phyloP scores from a whole-genome alignment of 2,329 filamentous ascomycete genomes.

The Clarireedia homoeocarpa region DNA sequence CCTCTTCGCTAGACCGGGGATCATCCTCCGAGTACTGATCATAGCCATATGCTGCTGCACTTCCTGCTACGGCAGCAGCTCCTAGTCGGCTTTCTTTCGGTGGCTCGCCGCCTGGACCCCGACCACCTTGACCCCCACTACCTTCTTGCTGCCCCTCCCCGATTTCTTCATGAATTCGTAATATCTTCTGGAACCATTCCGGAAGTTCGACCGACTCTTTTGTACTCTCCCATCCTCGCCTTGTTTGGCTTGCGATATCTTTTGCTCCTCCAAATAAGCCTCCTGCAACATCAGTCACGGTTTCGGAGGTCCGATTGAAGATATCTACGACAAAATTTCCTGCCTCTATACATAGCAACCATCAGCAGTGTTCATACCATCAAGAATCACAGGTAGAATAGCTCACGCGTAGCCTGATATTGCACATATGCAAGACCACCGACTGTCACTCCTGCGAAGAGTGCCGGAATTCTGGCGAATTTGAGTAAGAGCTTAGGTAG shows the following conservation, averaged over 20 bases:
- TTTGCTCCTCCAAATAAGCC: conserved; percentile 64
- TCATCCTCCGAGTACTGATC: conserved; percentile 61
- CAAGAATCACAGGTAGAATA: not conserved
- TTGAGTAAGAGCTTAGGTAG: conserved; percentile 88
- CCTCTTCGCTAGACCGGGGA: conserved; percentile 51
- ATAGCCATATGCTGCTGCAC: conserved; percentile 72
- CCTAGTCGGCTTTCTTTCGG: conserved; percentile 53
- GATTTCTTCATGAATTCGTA: conserved; percentile 53
- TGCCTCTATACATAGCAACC: conserved; percentile 44
- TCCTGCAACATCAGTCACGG: conserved; percentile 60
- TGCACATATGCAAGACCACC: conserved; percentile 87
- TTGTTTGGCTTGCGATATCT: conserved; percentile 71
- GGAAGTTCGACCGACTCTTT: conserved; percentile 67
- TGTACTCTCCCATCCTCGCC: conserved; percentile 72
- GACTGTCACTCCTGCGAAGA: conserved; percentile 83
- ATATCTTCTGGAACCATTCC: conserved; percentile 73
- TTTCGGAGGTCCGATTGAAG: conserved; percentile 64
- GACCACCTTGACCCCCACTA: conserved; percentile 31
- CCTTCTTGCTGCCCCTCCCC: conserved; percentile 35
- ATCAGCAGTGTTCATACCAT: not conserved
- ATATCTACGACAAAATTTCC: conserved; percentile 72
- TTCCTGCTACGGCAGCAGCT: conserved; percentile 59
- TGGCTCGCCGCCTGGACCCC: conserved; percentile 39
- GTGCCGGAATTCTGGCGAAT: conserved; percentile 77
- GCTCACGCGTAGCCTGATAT: conserved; percentile 83